A percentile compares a stretch with the other conserved stretches of the same genome.
Conservation (phyloP, 2,329 filamentous ascomycete genomes). For the Stylonectria norvegica region DNA sequence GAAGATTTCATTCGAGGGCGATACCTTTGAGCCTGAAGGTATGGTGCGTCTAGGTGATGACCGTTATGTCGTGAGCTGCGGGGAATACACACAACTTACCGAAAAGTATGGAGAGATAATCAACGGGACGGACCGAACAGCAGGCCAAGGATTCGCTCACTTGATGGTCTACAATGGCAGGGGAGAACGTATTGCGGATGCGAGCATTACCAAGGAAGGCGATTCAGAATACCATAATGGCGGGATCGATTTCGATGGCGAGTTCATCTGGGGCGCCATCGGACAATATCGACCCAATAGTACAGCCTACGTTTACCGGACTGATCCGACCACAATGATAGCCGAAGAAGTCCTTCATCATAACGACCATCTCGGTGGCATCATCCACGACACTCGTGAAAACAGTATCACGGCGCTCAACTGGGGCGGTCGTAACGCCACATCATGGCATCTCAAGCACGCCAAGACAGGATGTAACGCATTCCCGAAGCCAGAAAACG, state of each 20-base stretch:
- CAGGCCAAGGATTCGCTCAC: slow-evolving; percentile 44
- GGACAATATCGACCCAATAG: slow-evolving; percentile 47
- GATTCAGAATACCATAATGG: slow-evolving; percentile 44
- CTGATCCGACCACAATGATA: slow-evolving; percentile 36
- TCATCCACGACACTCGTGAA: slow-evolving; percentile 39
- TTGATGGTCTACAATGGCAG: slow-evolving; percentile 42
- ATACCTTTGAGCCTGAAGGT: slow-evolving; percentile 48
- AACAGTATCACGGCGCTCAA: slow-evolving; percentile 40
- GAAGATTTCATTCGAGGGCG: slow-evolving; percentile 41
- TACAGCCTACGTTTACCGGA: slow-evolving; percentile 40
- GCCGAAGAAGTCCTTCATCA: slow-evolving; percentile 34
- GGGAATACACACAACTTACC: slow-evolving; percentile 41
- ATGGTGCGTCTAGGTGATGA: slow-evolving; percentile 41
- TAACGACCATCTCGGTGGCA: slow-evolving; percentile 44
- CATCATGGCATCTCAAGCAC: slow-evolving; percentile 31
- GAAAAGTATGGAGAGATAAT: slow-evolving; percentile 41
- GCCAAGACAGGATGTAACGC: slow-evolving; percentile 16
- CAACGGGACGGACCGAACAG: slow-evolving; percentile 49
- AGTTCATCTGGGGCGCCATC: slow-evolving; percentile 44
- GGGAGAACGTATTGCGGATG: slow-evolving; percentile 42
- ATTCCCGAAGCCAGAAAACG: slow-evolving; percentile 12
- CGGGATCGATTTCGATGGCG: slow-evolving; percentile 47
- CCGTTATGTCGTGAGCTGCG: slow-evolving; percentile 43
- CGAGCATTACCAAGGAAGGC: slow-evolving; percentile 38
- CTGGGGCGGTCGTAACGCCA: slow-evolving; percentile 44